Evolutionary conservation across 176 grass and related monocot genomes (phyloP).

Genomic region (Melocanna baccifera): DNA sequence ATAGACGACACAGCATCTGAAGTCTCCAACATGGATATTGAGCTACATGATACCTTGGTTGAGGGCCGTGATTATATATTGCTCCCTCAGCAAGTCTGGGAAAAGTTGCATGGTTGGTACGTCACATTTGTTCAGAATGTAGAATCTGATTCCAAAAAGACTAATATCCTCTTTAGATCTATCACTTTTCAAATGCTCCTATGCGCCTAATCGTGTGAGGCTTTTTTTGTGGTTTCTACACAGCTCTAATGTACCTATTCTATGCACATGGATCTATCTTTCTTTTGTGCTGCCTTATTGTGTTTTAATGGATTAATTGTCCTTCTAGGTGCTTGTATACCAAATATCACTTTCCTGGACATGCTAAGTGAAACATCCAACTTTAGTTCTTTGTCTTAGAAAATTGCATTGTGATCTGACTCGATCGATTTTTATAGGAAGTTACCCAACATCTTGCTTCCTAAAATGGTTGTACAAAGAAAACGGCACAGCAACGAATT

Average conservation of each 20-base stretch:
- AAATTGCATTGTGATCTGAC: neutral
- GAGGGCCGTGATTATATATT: constrained; percentile 98
- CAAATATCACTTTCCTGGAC: neutral
- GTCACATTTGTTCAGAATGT: constrained; percentile 26
- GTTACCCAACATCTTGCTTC: neutral
- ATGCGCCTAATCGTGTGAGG: neutral
- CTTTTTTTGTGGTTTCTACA: neutral
- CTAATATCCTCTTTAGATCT: constrained; percentile 11
- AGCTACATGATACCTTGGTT: constrained; percentile 88
- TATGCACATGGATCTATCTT: neutral
- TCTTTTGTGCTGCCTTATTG: neutral
- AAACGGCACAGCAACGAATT: neutral
- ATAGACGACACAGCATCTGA: constrained; percentile 76
- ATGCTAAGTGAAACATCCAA: constrained; percentile 3
- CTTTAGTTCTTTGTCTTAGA: neutral
- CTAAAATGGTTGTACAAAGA: constrained; percentile 15
- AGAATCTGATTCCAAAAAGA: constrained; percentile 10
- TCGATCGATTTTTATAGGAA: neutral
- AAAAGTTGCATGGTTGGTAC: constrained; percentile 84
- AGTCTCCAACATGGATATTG: constrained; percentile 83
- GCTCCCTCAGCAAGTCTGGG: constrained; percentile 88
- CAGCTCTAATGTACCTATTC: constrained; percentile 4
- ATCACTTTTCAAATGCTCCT: constrained; percentile 1
- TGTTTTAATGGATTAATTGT: neutral
- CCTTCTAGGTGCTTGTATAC: neutral